Percentiles rank a stretch among this genome's conserved stretches.
phyloP scores from a whole-genome alignment of 306 rosid genomes.

The Luffa acutangula region DNA sequence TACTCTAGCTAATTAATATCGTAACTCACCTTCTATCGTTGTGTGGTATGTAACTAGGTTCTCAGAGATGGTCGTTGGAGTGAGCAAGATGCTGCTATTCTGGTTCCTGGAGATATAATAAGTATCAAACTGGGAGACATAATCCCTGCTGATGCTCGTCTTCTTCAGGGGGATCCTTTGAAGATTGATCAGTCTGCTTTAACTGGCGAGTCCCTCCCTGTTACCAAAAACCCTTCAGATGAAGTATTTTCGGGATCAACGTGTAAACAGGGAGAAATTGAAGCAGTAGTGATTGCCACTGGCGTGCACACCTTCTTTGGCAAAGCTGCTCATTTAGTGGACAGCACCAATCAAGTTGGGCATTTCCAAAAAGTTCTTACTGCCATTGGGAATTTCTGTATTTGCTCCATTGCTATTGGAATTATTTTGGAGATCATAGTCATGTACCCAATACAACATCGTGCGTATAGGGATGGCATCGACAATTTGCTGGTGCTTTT shows the following conservation, averaged over 20 bases:
- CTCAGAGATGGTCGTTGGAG: constrained; percentile 90
- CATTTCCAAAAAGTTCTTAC: constrained; percentile 99
- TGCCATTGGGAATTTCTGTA: constrained; percentile 95
- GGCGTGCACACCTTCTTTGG: constrained; percentile 99
- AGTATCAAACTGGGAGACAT: constrained; percentile 95
- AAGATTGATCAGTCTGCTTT: constrained; percentile 97
- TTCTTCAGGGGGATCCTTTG: constrained; percentile 94
- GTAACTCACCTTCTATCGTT: neutral
- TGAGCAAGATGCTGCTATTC: constrained; percentile 91
- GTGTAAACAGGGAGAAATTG: constrained; percentile 94
- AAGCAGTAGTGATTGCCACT: constrained; percentile 95
- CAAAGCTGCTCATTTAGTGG: constrained; percentile 95
- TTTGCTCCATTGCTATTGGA: constrained; percentile 87
- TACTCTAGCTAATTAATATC: too few relatives aligned
- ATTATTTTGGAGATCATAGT: constrained; percentile 66
- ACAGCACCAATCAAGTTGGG: constrained; percentile 97
- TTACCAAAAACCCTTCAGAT: constrained; percentile 78
- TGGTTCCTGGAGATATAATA: constrained; percentile 94
- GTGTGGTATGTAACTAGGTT: constrained; percentile 39
- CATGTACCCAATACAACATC: constrained; percentile 89
- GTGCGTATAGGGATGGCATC: constrained; percentile 84
- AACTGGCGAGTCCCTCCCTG: constrained; percentile 96
- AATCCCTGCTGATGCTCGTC: constrained; percentile 98
- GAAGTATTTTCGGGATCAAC: constrained; percentile 98
- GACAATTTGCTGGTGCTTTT: constrained; percentile 90